These are phyloP conservation scores for Paratinospora sagittata DNA, from an alignment of 164 flowering plant genomes.

Conservation along the genomic window DNA sequence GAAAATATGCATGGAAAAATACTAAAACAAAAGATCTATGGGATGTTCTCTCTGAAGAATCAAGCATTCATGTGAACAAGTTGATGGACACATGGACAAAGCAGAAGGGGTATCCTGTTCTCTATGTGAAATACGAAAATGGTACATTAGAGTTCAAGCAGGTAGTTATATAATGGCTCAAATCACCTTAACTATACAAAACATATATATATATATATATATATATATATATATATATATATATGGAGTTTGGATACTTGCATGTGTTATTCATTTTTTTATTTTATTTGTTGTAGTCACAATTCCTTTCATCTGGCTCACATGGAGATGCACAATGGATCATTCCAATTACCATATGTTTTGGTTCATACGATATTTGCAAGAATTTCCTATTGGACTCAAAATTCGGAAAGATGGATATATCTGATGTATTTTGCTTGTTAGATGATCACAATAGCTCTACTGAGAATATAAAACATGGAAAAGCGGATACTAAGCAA, in stretches of 20 bases:
- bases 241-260: no score
- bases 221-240: no score
- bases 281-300: slow-evolving; percentile 49
- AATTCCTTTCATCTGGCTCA: slow-evolving; percentile 70
- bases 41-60: slow-evolving; percentile 85
- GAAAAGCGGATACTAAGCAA: background rate
- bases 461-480: slow-evolving; percentile 3
- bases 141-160: slow-evolving; percentile 76
- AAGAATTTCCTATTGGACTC: slow-evolving; percentile 52
- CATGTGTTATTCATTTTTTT: no score
- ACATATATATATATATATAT: no score
- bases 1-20: slow-evolving; percentile 67
- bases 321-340: slow-evolving; percentile 86
- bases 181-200: background rate
- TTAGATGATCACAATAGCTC: slow-evolving; percentile 12
- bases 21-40: slow-evolving; percentile 94
- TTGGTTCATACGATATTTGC: slow-evolving; percentile 62
- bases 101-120: slow-evolving; percentile 93
- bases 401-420: slow-evolving; percentile 38
- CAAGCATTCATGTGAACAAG: slow-evolving; percentile 77
- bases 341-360: slow-evolving; percentile 80
- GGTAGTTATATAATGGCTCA: slow-evolving; percentile 35
- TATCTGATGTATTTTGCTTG: slow-evolving; percentile 32
- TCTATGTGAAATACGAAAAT: slow-evolving; percentile 55
- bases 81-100: slow-evolving; percentile 95